Conservation (phyloP, 345 rosid species). For the Arabidopsis arenosa region DNA sequence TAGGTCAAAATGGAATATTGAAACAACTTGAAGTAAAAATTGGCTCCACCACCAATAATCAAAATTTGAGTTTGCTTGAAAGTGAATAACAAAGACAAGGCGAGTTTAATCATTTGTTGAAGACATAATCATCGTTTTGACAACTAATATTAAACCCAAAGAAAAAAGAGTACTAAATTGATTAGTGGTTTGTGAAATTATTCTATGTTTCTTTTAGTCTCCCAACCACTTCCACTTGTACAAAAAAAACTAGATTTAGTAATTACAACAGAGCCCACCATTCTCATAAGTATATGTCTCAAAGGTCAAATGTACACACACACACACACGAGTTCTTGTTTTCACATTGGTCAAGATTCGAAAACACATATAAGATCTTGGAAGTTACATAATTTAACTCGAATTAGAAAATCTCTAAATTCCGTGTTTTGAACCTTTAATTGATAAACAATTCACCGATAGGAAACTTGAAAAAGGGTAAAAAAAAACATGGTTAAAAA, state of each 20-base stretch:
- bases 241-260: constrained; percentile 36
- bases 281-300: constrained; percentile 25
- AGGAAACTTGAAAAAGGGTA: constrained; percentile 25
- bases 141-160: constrained; percentile 27
- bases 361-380: constrained; percentile 26
- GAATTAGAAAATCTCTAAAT: constrained; percentile 28
- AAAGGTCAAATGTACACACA: constrained; percentile 43
- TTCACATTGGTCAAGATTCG: constrained; percentile 40
- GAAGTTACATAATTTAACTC: constrained; percentile 6
- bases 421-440: constrained; percentile 32
- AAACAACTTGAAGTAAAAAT: background rate
- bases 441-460: constrained; percentile 9
- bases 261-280: constrained; percentile 43
- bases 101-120: constrained; percentile 23
- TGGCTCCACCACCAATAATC: constrained; percentile 32
- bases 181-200: constrained; percentile 31
- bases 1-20: background rate
- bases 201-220: constrained; percentile 36
- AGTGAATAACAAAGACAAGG: constrained; percentile 6
- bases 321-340: constrained; percentile 39
- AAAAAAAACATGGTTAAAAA: constrained; percentile 9
- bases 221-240: constrained; percentile 47
- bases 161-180: background rate
- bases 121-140: constrained; percentile 40
- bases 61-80: constrained; percentile 23